phyloP scores from a whole-genome alignment of 306 rosid species.

The Prunus dulcis region DNA sequence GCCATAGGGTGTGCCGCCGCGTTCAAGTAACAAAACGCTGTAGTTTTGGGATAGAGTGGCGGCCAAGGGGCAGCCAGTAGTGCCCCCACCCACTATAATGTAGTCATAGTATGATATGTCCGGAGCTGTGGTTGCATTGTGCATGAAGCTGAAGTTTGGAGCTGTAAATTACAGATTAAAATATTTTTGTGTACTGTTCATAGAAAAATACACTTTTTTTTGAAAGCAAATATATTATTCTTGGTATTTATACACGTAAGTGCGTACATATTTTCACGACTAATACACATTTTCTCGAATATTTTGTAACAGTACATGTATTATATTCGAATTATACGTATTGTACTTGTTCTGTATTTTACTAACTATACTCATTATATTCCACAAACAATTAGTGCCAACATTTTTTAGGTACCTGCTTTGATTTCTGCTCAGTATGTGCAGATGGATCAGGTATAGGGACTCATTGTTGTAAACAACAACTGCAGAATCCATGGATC shows the following conservation, averaged over 20 bases:
- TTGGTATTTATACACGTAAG: too few relatives aligned
- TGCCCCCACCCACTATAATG: constrained; percentile 79
- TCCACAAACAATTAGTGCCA: background rate
- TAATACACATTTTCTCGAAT: too few relatives aligned
- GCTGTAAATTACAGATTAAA: constrained; percentile 17
- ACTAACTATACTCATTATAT: too few relatives aligned
- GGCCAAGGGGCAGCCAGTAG: constrained; percentile 84
- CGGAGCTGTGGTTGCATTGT: constrained; percentile 50
- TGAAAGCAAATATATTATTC: too few relatives aligned
- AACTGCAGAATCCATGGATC: background rate
- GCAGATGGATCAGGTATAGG: background rate
- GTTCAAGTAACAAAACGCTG: constrained; percentile 68
- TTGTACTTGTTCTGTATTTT: too few relatives aligned
- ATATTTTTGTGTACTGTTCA: background rate
- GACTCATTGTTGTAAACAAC: background rate
- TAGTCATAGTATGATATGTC: constrained; percentile 54
- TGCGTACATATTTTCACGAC: too few relatives aligned
- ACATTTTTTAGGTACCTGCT: background rate
- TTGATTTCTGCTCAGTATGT: background rate
- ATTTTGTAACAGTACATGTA: too few relatives aligned
- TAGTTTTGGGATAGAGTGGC: constrained; percentile 68
- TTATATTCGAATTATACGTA: too few relatives aligned
- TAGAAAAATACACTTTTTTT: too few relatives aligned
- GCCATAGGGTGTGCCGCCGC: constrained; percentile 79
- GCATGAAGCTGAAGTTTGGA: constrained; percentile 50